Conservation (phyloP, 805 yeast species). For the Cyberlindnera petersonii region DNA sequence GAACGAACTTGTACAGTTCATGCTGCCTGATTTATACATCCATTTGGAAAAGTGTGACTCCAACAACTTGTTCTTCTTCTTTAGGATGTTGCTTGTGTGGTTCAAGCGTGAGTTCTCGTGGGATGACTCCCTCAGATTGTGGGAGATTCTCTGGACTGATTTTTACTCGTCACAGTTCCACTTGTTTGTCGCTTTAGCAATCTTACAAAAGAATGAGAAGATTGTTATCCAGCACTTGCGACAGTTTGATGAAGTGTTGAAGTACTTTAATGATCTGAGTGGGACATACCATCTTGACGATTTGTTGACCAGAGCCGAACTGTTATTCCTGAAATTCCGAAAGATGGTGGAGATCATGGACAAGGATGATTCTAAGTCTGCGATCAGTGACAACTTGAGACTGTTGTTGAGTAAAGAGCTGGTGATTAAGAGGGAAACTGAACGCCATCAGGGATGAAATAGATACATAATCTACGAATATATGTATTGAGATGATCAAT, state of each 20-base stretch:
- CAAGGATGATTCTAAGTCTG: slow-evolving; percentile 22
- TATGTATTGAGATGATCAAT: background rate
- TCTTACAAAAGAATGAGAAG: slow-evolving; percentile 81
- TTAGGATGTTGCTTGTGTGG: slow-evolving; percentile 94
- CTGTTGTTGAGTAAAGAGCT: slow-evolving; percentile 55
- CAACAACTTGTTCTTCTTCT: slow-evolving; percentile 86
- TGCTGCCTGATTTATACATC: slow-evolving; percentile 79
- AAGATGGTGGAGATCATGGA: slow-evolving; percentile 80
- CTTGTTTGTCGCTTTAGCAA: slow-evolving; percentile 79
- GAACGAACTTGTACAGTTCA: slow-evolving; percentile 81
- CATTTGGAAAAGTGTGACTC: slow-evolving; percentile 88
- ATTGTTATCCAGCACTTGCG: slow-evolving; percentile 69
- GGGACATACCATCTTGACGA: slow-evolving; percentile 73
- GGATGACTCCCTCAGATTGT: slow-evolving; percentile 69
- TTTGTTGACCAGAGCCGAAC: slow-evolving; percentile 77
- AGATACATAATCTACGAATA: background rate
- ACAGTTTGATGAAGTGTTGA: slow-evolving; percentile 87
- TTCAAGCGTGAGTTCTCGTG: slow-evolving; percentile 86
- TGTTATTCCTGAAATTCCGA: slow-evolving; percentile 73
- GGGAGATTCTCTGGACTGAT: slow-evolving; percentile 94
- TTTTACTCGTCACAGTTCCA: slow-evolving; percentile 83
- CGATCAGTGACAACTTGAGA: slow-evolving; percentile 50
- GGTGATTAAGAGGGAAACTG: slow-evolving; percentile 58
- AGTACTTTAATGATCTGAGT: slow-evolving; percentile 86
- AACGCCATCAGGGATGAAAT: slow-evolving; percentile 23